Evolutionary conservation across 176 grass and related monocot species (phyloP).

Genomic region (Oryza punctata): DNA sequence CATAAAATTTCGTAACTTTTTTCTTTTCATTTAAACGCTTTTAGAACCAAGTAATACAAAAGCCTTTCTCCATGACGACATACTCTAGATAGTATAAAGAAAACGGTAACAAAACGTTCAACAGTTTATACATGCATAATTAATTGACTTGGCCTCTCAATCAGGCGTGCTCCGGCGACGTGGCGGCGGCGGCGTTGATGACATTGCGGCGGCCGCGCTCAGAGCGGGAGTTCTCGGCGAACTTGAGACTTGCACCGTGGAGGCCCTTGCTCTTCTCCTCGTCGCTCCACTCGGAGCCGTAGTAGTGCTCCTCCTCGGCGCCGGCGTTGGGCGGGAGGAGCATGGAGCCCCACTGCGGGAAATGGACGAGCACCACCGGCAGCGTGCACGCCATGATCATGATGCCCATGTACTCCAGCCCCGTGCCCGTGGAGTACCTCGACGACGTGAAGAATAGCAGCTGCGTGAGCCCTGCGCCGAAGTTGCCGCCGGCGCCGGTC

Average conservation of each 20-base stretch:
- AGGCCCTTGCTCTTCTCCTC: constrained; percentile 61
- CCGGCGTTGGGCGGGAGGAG: constrained; percentile 52
- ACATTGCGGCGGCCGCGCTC: constrained; percentile 49
- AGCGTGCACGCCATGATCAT: constrained; percentile 92
- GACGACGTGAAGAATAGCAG: constrained; percentile 85
- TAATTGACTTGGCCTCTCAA: no score
- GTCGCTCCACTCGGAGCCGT: constrained; percentile 57
- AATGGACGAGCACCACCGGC: constrained; percentile 56
- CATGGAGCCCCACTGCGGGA: constrained; percentile 97
- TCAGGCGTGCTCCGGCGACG: constrained; percentile 55
- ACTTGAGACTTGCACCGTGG: constrained; percentile 56
- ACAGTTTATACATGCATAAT: no score
- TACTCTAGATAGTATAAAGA: no score
- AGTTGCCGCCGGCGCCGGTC: constrained; percentile 74
- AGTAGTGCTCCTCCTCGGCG: constrained; percentile 59
- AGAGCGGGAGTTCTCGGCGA: constrained; percentile 64
- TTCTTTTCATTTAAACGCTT: no score
- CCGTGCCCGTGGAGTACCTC: constrained; percentile 47
- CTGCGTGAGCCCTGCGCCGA: constrained; percentile 76
- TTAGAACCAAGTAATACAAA: no score
- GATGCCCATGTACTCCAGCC: constrained; percentile 74
- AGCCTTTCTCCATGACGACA: no score
- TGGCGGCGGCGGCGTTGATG: not conserved
- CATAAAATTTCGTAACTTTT: no score
- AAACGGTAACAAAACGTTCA: no score